phyloP scores from a whole-genome alignment of 2,329 filamentous ascomycete genomes.

The Scedosporium boydii region DNA sequence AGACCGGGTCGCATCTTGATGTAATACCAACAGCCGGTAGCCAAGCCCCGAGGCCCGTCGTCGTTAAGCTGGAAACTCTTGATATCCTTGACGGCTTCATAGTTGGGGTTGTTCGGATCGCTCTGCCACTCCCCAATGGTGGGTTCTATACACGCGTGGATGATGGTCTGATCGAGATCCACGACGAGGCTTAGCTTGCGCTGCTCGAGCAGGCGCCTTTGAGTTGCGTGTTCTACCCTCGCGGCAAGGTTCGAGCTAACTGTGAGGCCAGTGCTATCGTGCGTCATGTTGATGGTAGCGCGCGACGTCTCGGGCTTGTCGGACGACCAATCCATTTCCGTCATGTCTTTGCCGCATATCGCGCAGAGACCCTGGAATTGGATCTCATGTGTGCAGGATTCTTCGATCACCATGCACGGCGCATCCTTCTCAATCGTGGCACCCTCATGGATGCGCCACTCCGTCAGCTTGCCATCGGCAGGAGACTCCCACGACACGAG shows the following conservation, averaged over 20 bases:
- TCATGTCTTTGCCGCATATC: conserved; percentile 94
- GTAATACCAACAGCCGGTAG: conserved; percentile 84
- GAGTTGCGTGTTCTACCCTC: conserved; percentile 75
- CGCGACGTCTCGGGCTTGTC: conserved; percentile 71
- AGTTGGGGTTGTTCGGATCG: conserved; percentile 80
- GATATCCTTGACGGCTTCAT: conserved; percentile 83
- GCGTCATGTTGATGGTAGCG: conserved; percentile 88
- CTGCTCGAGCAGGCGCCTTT: conserved; percentile 68
- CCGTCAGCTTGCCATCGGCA: conserved; percentile 66
- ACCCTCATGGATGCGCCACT: conserved; percentile 67
- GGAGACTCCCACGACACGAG: conserved; percentile 73
- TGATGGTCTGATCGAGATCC: conserved; percentile 96
- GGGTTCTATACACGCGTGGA: conserved; percentile 93
- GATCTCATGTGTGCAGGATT: conserved; percentile 82
- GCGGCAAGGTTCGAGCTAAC: conserved; percentile 77
- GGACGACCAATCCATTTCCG: conserved; percentile 75
- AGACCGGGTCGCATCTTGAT: conserved; percentile 93
- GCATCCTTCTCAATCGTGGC: conserved; percentile 51
- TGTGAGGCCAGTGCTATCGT: conserved; percentile 79
- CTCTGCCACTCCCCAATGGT: conserved; percentile 94
- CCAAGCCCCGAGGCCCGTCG: conserved; percentile 62
- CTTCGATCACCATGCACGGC: conserved; percentile 66
- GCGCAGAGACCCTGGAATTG: conserved; percentile 88
- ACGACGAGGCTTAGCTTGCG: conserved; percentile 89
- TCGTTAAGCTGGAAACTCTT: conserved; percentile 81